phyloP scores from a whole-genome alignment of 345 rosid genomes.

The Euphorbia lathyris region DNA sequence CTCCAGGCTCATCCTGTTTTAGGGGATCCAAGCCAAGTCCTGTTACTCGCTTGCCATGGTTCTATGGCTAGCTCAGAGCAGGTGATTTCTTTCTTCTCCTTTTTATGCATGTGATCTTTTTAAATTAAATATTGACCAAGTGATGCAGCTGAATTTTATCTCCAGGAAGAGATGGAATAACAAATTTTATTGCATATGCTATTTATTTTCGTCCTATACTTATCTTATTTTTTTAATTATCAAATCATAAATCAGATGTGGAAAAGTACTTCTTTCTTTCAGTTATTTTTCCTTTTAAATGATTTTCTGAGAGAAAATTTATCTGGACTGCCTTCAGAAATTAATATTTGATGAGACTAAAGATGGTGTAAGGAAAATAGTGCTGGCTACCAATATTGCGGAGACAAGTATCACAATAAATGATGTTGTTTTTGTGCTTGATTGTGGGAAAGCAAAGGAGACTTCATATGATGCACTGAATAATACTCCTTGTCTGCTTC shows the following conservation, averaged over 20 bases:
- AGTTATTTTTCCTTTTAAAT: conserved; percentile 6
- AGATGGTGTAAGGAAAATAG: conserved; percentile 79
- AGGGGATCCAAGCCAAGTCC: conserved; percentile 66
- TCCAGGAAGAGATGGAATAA: neutral
- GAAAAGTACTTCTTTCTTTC: conserved; percentile 9
- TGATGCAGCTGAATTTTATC: neutral
- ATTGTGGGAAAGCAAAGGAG: conserved; percentile 97
- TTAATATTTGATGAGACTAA: conserved; percentile 83
- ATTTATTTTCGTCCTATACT: neutral
- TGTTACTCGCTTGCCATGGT: conserved; percentile 91
- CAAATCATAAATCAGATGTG: neutral
- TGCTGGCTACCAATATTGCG: conserved; percentile 87
- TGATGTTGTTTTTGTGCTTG: conserved; percentile 84
- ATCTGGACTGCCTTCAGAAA: conserved; percentile 50
- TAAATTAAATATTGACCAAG: neutral
- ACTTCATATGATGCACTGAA: conserved; percentile 92
- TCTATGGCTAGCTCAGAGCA: conserved; percentile 96
- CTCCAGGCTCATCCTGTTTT: conserved; percentile 60
- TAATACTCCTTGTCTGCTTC: conserved; percentile 91
- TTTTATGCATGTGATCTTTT: neutral
- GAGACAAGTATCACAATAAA: conserved; percentile 96
- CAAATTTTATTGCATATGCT: neutral
- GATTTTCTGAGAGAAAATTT: conserved; percentile 9
- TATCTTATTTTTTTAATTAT: neutral
- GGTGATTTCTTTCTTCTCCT: conserved; percentile 37